A percentile compares a stretch with the other conserved stretches of the same genome.
These are phyloP conservation scores for Coniferiporia weirii DNA, from an alignment of 1,284 basidiomycete genomes.

Conservation along the genomic window DNA sequence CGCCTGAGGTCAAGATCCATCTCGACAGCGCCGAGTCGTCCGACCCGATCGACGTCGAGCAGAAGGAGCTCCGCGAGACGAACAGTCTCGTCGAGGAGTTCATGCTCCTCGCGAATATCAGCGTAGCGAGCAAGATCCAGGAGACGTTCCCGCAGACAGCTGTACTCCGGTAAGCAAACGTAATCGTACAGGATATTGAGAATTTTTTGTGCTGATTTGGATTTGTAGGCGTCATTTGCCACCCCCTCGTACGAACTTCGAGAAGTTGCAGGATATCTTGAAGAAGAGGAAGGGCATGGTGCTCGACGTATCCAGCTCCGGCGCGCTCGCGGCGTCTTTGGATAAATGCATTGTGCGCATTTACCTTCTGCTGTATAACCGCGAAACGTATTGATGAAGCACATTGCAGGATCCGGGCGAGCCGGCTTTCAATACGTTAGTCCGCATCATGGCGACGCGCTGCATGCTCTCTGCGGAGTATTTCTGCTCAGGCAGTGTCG, in stretches of 20 bases:
- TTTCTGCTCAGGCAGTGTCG: constrained; percentile 93
- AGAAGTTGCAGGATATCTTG: constrained; percentile 92
- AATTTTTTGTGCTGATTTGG: constrained; percentile 6
- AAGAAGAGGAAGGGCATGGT: constrained; percentile 79
- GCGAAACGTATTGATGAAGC: background rate
- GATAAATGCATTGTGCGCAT: constrained; percentile 77
- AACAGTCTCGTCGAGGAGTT: constrained; percentile 99
- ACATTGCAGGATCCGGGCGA: constrained; percentile 63
- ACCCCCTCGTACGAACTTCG: constrained; percentile 92
- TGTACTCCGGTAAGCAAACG: constrained; percentile 66
- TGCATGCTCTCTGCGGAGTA: constrained; percentile 99
- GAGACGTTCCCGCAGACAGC: constrained; percentile 95
- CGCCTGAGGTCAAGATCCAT: constrained; percentile 96
- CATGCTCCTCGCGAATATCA: constrained; percentile 97
- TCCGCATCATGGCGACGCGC: constrained; percentile 97
- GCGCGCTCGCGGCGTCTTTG: constrained; percentile 84
- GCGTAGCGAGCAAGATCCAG: constrained; percentile 88
- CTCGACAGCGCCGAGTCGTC: constrained; percentile 89
- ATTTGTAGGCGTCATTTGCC: constrained; percentile 79
- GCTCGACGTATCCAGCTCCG: constrained; percentile 91
- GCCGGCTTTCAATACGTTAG: constrained; percentile 94
- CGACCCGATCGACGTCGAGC: constrained; percentile 96
- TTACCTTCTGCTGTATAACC: background rate
- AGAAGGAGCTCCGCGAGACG: constrained; percentile 90
- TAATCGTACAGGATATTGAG: background rate